These are phyloP conservation scores for Ceratopteris richardii DNA, from an alignment of 75 land plant genomes.

Conservation along the genomic window DNA sequence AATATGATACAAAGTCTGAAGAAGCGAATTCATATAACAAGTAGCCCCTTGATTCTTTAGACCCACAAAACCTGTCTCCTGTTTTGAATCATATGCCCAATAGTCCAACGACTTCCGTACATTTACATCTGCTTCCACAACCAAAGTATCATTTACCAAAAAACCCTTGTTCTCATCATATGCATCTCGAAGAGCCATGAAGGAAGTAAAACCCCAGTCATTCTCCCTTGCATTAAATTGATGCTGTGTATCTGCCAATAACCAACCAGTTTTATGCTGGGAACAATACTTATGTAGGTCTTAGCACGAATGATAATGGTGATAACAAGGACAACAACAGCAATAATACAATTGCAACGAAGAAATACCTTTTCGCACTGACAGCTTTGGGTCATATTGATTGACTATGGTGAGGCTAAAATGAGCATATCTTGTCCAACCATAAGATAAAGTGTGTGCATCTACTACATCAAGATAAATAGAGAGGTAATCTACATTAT, in stretches of 20 bases:
- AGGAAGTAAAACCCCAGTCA: constrained; percentile 98
- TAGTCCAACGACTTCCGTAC: constrained; percentile 67
- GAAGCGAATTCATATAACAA: constrained; percentile 97
- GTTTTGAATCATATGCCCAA: constrained; percentile 88
- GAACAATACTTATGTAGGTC: not conserved
- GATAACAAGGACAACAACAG: no score
- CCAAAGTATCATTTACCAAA: constrained; percentile 67
- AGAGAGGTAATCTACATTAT: constrained; percentile 89
- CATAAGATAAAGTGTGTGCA: constrained; percentile 63
- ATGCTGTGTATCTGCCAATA: constrained; percentile 76
- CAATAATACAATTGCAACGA: no score
- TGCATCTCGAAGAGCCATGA: constrained; percentile 79
- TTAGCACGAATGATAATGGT: no score
- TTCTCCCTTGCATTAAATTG: constrained; percentile 87
- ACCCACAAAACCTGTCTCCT: constrained; percentile 96
- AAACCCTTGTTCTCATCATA: constrained; percentile 75
- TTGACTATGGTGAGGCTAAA: constrained; percentile 87
- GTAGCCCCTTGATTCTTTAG: constrained; percentile 98
- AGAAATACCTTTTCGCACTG: constrained; percentile 66
- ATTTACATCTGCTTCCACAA: constrained; percentile 81
- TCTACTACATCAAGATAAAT: constrained; percentile 97
- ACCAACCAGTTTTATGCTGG: no score
- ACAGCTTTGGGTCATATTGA: constrained; percentile 61
- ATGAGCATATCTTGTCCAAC: constrained; percentile 95
- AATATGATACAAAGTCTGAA: constrained; percentile 88